Evolutionary conservation across 805 yeast genomes (phyloP), one percentile per base, ranked within the genome.

Genomic region (Candida michaelii): DNA sequence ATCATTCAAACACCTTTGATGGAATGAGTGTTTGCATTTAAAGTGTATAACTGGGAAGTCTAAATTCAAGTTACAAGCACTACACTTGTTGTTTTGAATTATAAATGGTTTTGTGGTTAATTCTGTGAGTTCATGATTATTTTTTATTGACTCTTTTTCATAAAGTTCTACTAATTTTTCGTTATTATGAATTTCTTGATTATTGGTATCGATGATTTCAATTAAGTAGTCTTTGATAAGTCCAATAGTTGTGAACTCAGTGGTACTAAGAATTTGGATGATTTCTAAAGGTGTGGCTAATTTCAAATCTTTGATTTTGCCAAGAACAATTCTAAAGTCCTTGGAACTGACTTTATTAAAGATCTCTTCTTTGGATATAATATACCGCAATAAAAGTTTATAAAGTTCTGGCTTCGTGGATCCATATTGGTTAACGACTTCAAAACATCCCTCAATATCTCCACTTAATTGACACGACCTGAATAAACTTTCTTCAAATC

Each of bases 21-120:
- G 98, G 56, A 79, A 89, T 2, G 93, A 80, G 55, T 93, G 99
- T 23, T 75, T 74, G 65, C 99, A 93, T 49, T 80, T 77, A 67
- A 91, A 93, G 53, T 87, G 95, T 0, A 86, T 77, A 2, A 83
- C 75, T 0, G 98, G 97, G 31, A 82, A 71, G 45, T 87, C 95
- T 15, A 91, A 63, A 10, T 77, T 73, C 32, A 74, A 66, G 8
- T 76, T 69, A 57, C 97, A 90, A 13, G 79, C 71, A 11, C 79
- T 66, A 55, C 97, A 90, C 27, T 69, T 70, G 19, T 80, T 73
- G 47, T 79, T 77, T 52, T 83, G 88, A 3, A 83, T 64, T 4
- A 82, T 74, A 50, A 63, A 73, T 7, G 76, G 82, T 51, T 66
- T 58, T 42, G 56, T 37, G 11, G 68, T 55, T 31, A 86, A 58